These are phyloP conservation scores for Setaria italica DNA, from an alignment of 202 grass and related monocot genomes.

Conservation along the genomic window DNA sequence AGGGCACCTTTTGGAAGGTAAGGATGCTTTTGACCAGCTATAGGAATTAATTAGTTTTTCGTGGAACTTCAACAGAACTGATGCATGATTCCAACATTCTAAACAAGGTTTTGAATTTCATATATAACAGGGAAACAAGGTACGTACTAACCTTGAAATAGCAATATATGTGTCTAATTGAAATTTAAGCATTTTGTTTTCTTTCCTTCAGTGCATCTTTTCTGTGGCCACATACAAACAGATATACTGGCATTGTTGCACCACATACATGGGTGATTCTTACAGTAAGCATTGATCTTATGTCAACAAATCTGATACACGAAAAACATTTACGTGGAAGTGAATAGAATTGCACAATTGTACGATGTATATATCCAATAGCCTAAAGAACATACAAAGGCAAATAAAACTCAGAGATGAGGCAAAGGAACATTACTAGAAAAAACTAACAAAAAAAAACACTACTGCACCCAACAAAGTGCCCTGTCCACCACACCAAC, in stretches of 20 bases:
- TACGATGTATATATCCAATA: slow-evolving; percentile 13
- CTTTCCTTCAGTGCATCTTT: background rate
- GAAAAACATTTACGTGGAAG: background rate
- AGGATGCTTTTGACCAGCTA: background rate
- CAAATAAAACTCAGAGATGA: slow-evolving; percentile 27
- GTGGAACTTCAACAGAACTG: background rate
- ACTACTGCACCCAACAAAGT: slow-evolving; percentile 29
- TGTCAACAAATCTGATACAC: background rate
- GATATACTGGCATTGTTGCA: background rate
- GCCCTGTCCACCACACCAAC: background rate
- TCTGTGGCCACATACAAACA: background rate
- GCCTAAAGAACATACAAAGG: slow-evolving; percentile 35
- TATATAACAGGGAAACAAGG: background rate
- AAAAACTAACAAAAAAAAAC: slow-evolving; percentile 22
- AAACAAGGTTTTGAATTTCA: background rate
- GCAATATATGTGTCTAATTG: background rate
- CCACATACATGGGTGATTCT: background rate
- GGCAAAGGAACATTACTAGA: background rate
- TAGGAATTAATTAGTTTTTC: background rate
- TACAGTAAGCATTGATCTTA: background rate
- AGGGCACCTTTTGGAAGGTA: background rate
- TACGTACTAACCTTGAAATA: background rate
- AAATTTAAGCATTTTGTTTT: background rate
- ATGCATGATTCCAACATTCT: background rate
- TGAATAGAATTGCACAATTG: slow-evolving; percentile 16